Conservation (phyloP, 2,329 filamentous ascomycete genomes). For the Ophiognomonia clavigignenti-juglandacearum region DNA sequence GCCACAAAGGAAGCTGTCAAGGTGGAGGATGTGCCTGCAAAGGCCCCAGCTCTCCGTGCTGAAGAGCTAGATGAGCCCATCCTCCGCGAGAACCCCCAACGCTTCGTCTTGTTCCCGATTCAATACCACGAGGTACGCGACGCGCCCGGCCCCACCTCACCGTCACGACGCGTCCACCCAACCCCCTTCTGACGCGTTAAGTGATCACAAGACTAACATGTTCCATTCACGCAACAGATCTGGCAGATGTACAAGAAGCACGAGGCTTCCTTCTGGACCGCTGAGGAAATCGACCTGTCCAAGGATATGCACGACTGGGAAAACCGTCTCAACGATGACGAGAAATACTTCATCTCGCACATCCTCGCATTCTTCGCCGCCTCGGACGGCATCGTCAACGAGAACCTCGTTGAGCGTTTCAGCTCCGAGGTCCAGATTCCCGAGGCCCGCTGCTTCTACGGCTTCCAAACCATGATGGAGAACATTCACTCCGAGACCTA, state of each 20-base stretch:
- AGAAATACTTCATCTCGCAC: slow-evolving; percentile 97
- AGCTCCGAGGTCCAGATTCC: slow-evolving; percentile 94
- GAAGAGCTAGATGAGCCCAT: slow-evolving; percentile 83
- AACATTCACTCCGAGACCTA: slow-evolving; percentile 99
- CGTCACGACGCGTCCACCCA: too few relatives aligned
- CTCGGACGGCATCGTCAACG: slow-evolving; percentile 98
- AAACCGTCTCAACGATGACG: slow-evolving; percentile 92
- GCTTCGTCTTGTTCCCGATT: slow-evolving; percentile 97
- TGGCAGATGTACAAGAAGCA: slow-evolving; percentile 99
- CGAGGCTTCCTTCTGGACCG: slow-evolving; percentile 99
- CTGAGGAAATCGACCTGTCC: slow-evolving; percentile 97
- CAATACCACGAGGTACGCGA: slow-evolving; percentile 95
- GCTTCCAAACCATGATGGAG: slow-evolving; percentile 99
- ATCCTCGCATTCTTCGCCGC: slow-evolving; percentile 99
- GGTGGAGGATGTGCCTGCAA: slow-evolving; percentile 33
- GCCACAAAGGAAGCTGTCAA: slow-evolving; percentile 39
- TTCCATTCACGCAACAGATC: slow-evolving; percentile 55
- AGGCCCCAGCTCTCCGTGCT: slow-evolving; percentile 40
- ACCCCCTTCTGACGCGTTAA: slow-evolving; percentile 60
- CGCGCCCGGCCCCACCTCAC: slow-evolving; percentile 30
- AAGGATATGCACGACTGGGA: slow-evolving; percentile 99
- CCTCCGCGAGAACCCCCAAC: slow-evolving; percentile 89
- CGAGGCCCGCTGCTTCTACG: slow-evolving; percentile 98
- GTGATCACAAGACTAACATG: slow-evolving; percentile 42
- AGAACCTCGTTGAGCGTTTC: slow-evolving; percentile 98